Evolutionary conservation across 2,329 filamentous ascomycete species (phyloP), one percentile per base, ranked within the genome.

Genomic region (Colletotrichum cereale): DNA sequence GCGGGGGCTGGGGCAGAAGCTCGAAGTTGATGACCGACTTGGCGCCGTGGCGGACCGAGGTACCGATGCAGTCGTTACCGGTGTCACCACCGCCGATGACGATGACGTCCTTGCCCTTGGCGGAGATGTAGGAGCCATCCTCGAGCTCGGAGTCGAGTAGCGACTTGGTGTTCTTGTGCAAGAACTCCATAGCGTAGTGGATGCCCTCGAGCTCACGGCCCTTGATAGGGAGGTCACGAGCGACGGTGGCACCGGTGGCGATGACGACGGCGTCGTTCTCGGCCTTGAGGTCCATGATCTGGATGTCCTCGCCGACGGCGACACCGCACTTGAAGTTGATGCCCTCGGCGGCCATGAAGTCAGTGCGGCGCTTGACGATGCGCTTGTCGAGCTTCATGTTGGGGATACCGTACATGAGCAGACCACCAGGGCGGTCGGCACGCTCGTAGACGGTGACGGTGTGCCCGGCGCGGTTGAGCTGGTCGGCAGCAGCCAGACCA

Each of bases 351-450:
- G 93, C 93, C 93, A 98, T 96, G 83, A 98, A 95, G 83, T 98
- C 94, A 60, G 96, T 95, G 81, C 96, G 93, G 63, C 96, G 93
- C 87, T 98, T 96, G 72, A 98, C 96, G 74, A 98, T 91, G 80
- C 94, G 94, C 89, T 98, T 98, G 86, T 98, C 96, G 52, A 98
- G 92, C 87, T 98, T 98, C 96, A 98, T 98, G 87, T 98, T 98
- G 75, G 96, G 96, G 76, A 98, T 98, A 76, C 96, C 96, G 80
- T 98, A 98, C 96, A 98, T 98, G 78, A 98, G 89, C 66, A 98
- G 87, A 82, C 96, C 96, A 84, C 96, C 96, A 69, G 92, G 86
- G 75, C 96, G 94, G 80, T 98, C 96, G 72, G 95, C 90, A 75
- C 96, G 94, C 87, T 98, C 96, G 79, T 96, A 98, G 24, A 98